Base-by-base conservation (phyloP, 768 basidiomycete species). In the Cystobasidiopsis lactophilus region DNA sequence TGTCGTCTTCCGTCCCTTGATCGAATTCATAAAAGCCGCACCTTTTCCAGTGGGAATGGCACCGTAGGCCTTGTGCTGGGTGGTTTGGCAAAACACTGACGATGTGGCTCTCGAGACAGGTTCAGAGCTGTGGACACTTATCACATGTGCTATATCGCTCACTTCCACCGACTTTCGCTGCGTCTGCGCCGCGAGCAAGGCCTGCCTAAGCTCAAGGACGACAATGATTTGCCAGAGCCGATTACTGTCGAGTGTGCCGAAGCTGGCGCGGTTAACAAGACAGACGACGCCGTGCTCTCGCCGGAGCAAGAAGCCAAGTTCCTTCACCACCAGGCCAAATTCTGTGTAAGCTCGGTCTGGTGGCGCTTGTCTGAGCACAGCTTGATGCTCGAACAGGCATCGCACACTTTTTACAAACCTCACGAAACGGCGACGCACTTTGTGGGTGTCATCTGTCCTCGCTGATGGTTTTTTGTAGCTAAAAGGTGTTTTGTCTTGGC, bases 341-440 rank as follows among this genome's bases (percentile, higher is more conserved):
- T 58, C n/a, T 31, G 40, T 9, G 40, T n/a, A n/a, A n/a, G n/a
- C n/a, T n/a, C n/a, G n/a, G n/a, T n/a, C n/a, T n/a, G n/a, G n/a
- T n/a, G n/a, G n/a, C n/a, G n/a, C n/a, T n/a, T n/a, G n/a, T n/a
- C n/a, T n/a, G n/a, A n/a, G n/a, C n/a, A n/a, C n/a, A n/a, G n/a
- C n/a, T n/a, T n/a, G n/a, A n/a, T n/a, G n/a, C n/a, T n/a, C n/a
- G n/a, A n/a, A n/a, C n/a, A n/a, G n/a, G n/a, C 49, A 26, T 53
- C 52, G 9, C 56, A 57, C 38, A 57, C 57, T 14, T 58, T 58
- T 35, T 58, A 58, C 27, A 48, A 50, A 31, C 53, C 57, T 2
- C 57, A 58, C 24, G 57, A 58, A 40, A 58, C 57, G 11, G 18
- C 37, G 14, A 58, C 57, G 1, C 57, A 58, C 38, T 24, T n/a